Evolutionary conservation across 305 asterid species (phyloP).

Genomic region (Caryopteris hybrid): DNA sequence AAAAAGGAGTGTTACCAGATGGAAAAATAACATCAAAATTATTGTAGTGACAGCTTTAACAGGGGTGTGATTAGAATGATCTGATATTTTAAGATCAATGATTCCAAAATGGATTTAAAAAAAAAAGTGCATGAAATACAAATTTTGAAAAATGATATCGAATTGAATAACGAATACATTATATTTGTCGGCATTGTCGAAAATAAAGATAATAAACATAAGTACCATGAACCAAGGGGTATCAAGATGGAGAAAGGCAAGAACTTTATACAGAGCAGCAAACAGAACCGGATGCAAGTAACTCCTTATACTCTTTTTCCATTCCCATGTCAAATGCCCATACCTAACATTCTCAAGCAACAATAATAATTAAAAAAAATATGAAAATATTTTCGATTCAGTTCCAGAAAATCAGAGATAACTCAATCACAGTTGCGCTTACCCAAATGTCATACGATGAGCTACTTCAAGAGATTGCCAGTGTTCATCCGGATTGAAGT

Average conservation of each 20-base stretch:
- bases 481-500: slow-evolving; percentile 97
- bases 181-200: neutral
- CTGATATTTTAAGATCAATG: neutral
- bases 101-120: neutral
- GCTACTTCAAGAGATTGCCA: slow-evolving; percentile 89
- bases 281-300: slow-evolving; percentile 84
- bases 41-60: neutral
- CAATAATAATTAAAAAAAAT: neutral
- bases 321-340: slow-evolving; percentile 99
- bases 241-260: slow-evolving; percentile 64
- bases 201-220: neutral
- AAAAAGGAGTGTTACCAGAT: neutral
- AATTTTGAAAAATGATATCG: neutral
- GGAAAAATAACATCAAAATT: neutral
- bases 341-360: slow-evolving; percentile 36
- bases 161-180: neutral
- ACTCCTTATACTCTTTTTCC: slow-evolving; percentile 85
- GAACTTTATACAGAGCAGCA: slow-evolving; percentile 74
- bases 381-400: neutral
- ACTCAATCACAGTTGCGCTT: neutral
- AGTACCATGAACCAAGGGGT: slow-evolving; percentile 86
- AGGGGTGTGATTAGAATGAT: neutral
- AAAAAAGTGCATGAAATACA: neutral
- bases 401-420: neutral
- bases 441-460: slow-evolving; percentile 65